A percentile compares a stretch with the other conserved stretches of the same genome.
phyloP scores from a whole-genome alignment of 345 rosid genomes.

The Populus deltoides region DNA sequence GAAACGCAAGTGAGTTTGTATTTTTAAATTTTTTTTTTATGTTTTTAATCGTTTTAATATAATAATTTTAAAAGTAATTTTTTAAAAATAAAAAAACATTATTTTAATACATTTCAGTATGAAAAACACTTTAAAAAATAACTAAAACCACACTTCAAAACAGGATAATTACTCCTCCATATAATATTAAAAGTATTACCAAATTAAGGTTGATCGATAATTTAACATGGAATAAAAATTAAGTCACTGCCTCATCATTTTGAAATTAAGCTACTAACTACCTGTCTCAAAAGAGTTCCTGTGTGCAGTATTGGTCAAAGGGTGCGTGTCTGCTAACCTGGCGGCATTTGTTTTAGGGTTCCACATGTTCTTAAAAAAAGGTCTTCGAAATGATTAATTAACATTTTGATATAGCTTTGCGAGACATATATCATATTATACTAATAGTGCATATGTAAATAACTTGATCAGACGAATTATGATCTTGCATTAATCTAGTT shows the following conservation, averaged over 20 bases:
- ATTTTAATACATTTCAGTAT: too few species aligned
- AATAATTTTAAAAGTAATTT: too few species aligned
- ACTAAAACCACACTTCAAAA: too few species aligned
- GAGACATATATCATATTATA: constrained; percentile 22
- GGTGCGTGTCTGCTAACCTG: not conserved
- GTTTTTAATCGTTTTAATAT: too few species aligned
- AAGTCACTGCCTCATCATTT: not conserved
- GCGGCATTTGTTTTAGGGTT: not conserved
- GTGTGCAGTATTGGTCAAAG: not conserved
- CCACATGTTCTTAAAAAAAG: too few species aligned
- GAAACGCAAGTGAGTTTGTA: too few species aligned
- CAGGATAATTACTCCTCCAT: too few species aligned
- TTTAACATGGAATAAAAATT: not conserved
- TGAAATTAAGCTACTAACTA: not conserved
- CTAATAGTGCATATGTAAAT: not conserved
- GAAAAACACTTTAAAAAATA: too few species aligned
- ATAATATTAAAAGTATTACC: not conserved
- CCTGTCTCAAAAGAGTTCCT: not conserved
- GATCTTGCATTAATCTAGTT: constrained; percentile 14
- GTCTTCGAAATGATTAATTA: not conserved
- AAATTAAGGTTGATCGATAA: not conserved
- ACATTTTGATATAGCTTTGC: constrained; percentile 8
- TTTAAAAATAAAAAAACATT: too few species aligned
- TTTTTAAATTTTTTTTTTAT: too few species aligned
- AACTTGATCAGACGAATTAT: constrained; percentile 2